These are phyloP conservation scores for Aspergillus biplanus DNA, from an alignment of 495 filamentous ascomycete species.

Conservation along the genomic window DNA sequence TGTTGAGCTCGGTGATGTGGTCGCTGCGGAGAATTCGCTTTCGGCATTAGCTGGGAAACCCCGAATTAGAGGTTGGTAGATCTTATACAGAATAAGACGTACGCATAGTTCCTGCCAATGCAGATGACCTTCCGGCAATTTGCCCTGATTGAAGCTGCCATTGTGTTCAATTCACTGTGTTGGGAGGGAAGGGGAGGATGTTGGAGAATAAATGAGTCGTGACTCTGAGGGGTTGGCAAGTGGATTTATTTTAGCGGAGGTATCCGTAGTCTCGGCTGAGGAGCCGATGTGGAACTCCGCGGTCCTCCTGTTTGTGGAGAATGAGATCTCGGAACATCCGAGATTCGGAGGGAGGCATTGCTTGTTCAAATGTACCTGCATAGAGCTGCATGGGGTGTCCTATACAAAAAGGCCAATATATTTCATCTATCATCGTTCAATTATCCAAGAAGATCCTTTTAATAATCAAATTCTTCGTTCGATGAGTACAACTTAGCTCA, in stretches of 20 bases:
- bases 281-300: neutral
- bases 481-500: too few species aligned
- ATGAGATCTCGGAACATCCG: constrained; percentile 24
- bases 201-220: too few species aligned
- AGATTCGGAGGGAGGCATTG: constrained; percentile 20
- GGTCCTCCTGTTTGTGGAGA: constrained; percentile 9
- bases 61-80: neutral
- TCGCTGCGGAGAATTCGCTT: constrained; percentile 58
- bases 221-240: neutral
- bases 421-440: too few species aligned
- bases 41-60: constrained; percentile 14
- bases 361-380: neutral
- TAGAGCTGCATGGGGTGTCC: too few species aligned
- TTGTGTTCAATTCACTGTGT: constrained; percentile 20
- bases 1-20: constrained; percentile 92
- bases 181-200: constrained; percentile 7
- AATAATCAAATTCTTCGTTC: too few species aligned
- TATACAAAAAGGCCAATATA: neutral
- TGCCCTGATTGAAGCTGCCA: constrained; percentile 44
- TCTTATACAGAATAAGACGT: constrained; percentile 38
- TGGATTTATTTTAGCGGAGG: constrained; percentile 12
- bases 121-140: constrained; percentile 90
- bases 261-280: neutral
- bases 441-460: too few species aligned
- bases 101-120: constrained; percentile 98